Percentiles rank a stretch among this genome's conserved stretches.
These are phyloP conservation scores for Rhizopogon salebrosus DNA, from an alignment of 768 basidiomycete species.

Conservation along the genomic window DNA sequence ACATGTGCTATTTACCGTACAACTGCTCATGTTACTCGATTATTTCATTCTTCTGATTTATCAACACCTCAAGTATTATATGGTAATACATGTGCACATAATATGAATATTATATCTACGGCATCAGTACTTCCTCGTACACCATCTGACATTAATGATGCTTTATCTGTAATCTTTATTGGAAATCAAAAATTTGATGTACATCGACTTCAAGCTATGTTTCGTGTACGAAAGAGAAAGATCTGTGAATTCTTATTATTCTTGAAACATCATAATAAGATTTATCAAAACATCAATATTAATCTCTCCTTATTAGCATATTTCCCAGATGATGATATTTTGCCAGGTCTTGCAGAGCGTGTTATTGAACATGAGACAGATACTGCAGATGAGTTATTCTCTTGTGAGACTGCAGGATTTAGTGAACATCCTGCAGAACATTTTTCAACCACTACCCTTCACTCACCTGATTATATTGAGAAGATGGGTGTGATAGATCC, in stretches of 20 bases:
- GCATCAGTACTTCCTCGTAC: conserved; percentile 21
- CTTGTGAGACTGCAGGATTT: conserved; percentile 25
- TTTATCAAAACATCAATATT: neutral
- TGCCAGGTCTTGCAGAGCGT: neutral
- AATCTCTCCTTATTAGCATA: neutral
- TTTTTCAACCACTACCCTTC: no score
- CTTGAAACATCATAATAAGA: neutral
- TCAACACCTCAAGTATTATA: conserved; percentile 19
- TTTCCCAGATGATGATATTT: neutral
- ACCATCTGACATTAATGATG: neutral
- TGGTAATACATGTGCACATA: conserved; percentile 31
- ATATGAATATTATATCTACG: conserved; percentile 26
- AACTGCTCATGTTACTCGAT: conserved; percentile 21
- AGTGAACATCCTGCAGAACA: conserved; percentile 17
- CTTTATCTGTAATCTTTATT: no score
- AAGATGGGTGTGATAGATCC: conserved; percentile 27
- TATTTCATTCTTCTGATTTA: conserved; percentile 20
- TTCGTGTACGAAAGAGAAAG: neutral
- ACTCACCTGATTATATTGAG: conserved; percentile 15
- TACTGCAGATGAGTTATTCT: neutral
- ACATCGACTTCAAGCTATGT: neutral
- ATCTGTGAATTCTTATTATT: neutral
- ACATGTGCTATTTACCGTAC: conserved; percentile 20
- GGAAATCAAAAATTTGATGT: no score
- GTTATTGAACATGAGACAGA: conserved; percentile 12